Conservation (phyloP, 2,329 filamentous ascomycete species). For the Sporothrix dimorphospora region DNA sequence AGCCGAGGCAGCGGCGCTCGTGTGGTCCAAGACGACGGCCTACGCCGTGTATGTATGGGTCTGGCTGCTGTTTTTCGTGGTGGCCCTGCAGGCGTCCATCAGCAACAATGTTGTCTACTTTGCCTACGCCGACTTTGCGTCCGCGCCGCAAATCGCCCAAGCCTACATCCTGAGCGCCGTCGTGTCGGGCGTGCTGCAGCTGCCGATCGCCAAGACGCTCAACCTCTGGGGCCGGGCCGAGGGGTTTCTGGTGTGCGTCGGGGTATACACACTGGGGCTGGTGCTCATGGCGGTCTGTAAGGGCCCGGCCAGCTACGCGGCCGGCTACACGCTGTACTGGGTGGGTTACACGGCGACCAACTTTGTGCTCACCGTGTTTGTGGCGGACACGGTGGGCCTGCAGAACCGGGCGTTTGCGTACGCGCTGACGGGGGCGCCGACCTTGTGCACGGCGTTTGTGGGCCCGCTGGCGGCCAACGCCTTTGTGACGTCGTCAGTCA, state of each 20-base stretch:
- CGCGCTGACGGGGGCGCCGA: constrained; percentile 67
- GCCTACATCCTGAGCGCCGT: constrained; percentile 57
- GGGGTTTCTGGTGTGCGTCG: constrained; percentile 59
- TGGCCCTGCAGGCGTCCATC: constrained; percentile 45
- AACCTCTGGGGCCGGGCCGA: constrained; percentile 69
- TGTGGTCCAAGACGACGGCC: constrained; percentile 48
- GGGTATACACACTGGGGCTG: constrained; percentile 55
- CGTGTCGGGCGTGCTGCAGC: constrained; percentile 62
- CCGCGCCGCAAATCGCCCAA: constrained; percentile 57
- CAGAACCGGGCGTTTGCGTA: constrained; percentile 67
- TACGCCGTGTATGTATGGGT: constrained; percentile 42
- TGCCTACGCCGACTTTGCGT: constrained; percentile 54
- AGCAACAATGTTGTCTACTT: constrained; percentile 49
- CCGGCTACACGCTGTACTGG: constrained; percentile 67
- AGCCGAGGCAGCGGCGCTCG: constrained; percentile 53
- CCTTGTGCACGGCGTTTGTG: constrained; percentile 68
- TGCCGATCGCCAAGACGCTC: constrained; percentile 69
- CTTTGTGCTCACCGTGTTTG: constrained; percentile 58
- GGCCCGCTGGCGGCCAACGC: constrained; percentile 59
- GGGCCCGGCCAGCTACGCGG: constrained; percentile 63
- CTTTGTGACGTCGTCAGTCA: constrained; percentile 50
- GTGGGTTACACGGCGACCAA: constrained; percentile 55
- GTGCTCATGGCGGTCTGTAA: constrained; percentile 68
- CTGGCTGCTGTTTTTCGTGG: constrained; percentile 47
- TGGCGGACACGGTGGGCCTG: constrained; percentile 69